These are phyloP conservation scores for Perkinsela sp. DNA, from an alignment of 208 protist genomes.

Conservation along the genomic window DNA sequence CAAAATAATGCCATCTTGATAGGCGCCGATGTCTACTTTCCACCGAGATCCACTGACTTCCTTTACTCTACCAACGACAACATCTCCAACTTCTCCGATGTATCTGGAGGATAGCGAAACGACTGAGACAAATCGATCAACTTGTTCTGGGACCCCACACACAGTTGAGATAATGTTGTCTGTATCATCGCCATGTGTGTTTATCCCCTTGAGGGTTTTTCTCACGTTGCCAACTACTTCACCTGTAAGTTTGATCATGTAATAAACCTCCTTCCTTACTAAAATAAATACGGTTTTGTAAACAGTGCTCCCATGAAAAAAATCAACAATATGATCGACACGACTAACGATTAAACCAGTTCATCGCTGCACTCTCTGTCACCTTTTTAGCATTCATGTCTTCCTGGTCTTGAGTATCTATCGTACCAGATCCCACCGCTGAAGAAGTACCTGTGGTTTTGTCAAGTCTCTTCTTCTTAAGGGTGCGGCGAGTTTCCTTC, in stretches of 20 bases:
- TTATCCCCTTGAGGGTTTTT: not conserved
- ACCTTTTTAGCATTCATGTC: too few relatives aligned
- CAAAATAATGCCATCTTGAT: conserved; percentile 68
- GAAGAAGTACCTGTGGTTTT: too few relatives aligned
- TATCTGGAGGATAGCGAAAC: conserved; percentile 42
- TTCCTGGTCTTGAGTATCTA: too few relatives aligned
- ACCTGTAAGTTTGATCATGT: not conserved
- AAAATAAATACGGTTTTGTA: too few relatives aligned
- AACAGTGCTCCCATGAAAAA: too few relatives aligned
- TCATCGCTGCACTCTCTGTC: too few relatives aligned
- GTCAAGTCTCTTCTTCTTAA: not conserved
- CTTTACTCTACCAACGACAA: conserved; percentile 74
- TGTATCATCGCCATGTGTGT: not conserved
- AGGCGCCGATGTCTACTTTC: conserved; percentile 72
- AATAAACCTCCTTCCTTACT: too few relatives aligned
- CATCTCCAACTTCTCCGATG: conserved; percentile 80
- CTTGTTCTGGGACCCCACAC: conserved; percentile 36
- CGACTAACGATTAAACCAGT: too few relatives aligned
- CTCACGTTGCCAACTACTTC: not conserved
- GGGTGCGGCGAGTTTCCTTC: not conserved
- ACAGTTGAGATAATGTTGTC: conserved; percentile 24
- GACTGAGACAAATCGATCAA: conserved; percentile 48
- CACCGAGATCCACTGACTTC: conserved; percentile 70
- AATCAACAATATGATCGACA: too few relatives aligned
- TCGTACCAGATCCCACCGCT: too few relatives aligned